These are phyloP conservation scores for Cladorrhinum sp. DNA, from an alignment of 2,329 filamentous ascomycete species.

Conservation along the genomic window DNA sequence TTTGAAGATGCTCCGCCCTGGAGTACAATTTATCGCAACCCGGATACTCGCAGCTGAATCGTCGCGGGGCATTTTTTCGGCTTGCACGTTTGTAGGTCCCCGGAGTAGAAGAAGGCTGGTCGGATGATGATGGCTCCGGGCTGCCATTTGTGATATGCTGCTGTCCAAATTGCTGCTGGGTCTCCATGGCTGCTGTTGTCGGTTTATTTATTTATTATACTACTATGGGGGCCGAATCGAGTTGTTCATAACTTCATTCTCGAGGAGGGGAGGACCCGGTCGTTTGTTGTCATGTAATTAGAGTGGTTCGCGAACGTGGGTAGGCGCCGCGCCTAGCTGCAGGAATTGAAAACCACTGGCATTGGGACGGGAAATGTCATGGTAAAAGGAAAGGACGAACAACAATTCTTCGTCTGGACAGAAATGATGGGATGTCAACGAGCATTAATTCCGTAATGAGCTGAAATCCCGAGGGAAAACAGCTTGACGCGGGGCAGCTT, in stretches of 20 bases:
- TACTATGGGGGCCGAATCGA: not conserved
- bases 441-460: conserved; percentile 1
- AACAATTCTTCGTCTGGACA: not conserved
- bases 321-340: conserved; percentile 14
- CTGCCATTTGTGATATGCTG: not conserved
- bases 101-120: not conserved
- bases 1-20: conserved; percentile 74
- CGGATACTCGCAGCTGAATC: conserved; percentile 63
- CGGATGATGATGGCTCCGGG: not conserved
- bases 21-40: conserved; percentile 79
- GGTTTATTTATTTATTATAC: conserved; percentile 8
- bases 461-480: conserved; percentile 12
- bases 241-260: conserved; percentile 9
- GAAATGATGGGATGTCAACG: conserved; percentile 5
- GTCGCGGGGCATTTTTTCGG: conserved; percentile 47
- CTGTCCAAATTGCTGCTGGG: conserved; percentile 9
- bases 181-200: conserved; percentile 19
- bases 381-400: not conserved
- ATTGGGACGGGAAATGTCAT: conserved; percentile 4
- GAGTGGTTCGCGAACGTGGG: conserved; percentile 2
- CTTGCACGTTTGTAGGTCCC: conserved; percentile 49
- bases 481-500: conserved; percentile 20
- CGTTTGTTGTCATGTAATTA: no score
- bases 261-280: not conserved
- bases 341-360: conserved; percentile 11